Evolutionary conservation across 495 filamentous ascomycete species (phyloP).

Genomic region (Aspergillus funiculosus): DNA sequence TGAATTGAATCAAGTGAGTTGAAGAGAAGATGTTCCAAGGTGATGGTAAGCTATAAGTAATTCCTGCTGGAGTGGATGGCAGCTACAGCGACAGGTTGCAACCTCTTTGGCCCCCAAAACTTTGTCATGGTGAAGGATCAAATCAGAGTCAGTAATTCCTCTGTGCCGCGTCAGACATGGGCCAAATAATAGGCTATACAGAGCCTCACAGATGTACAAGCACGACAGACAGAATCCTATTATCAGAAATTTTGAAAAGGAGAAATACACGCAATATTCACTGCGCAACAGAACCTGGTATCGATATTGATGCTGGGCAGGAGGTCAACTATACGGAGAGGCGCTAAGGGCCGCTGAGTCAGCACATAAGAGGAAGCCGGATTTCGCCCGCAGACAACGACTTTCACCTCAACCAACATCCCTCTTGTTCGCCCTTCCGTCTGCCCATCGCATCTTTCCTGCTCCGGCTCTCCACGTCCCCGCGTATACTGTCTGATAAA

Average conservation of each 20-base stretch:
- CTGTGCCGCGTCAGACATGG: too few relatives aligned
- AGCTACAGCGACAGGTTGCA: background rate
- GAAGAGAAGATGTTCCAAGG: background rate
- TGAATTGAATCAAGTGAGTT: too few relatives aligned
- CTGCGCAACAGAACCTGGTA: too few relatives aligned
- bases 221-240: background rate
- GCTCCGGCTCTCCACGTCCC: background rate
- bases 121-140: background rate
- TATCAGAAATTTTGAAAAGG: too few relatives aligned
- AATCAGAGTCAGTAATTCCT: background rate
- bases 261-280: too few relatives aligned
- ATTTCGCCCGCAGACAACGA: slow-evolving; percentile 40
- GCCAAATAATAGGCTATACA: background rate
- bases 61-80: background rate
- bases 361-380: slow-evolving; percentile 29
- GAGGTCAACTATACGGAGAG: slow-evolving; percentile 7
- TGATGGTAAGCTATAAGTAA: background rate
- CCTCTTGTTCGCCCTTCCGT: slow-evolving; percentile 25
- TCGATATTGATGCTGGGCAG: too few relatives aligned
- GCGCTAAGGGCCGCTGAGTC: slow-evolving; percentile 34
- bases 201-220: background rate
- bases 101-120: slow-evolving; percentile 3
- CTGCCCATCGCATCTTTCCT: slow-evolving; percentile 4
- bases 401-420: slow-evolving; percentile 40
- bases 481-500: background rate